Evolutionary conservation across 164 flowering plant species (phyloP), one percentile per base, ranked within the genome.

Genomic region (Stephania cephalantha): DNA sequence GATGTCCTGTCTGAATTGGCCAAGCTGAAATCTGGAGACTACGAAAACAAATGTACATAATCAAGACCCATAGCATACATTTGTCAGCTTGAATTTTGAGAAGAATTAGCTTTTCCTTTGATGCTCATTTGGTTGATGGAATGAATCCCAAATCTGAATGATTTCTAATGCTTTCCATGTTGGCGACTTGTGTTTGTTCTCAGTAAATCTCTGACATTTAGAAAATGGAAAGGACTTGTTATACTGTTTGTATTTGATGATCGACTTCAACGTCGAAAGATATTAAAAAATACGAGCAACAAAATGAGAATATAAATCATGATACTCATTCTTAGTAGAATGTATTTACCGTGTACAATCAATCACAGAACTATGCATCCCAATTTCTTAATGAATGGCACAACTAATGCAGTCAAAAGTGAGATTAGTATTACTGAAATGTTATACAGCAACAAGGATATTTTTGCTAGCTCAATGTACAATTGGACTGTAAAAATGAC

Each of bases 1-100:
- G 79, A 77, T 67, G 84, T 76, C 31, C 20, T 93, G 71, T 48
- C 11, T 18, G 87, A 87, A 79, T 79, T 91, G 73, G 82, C 83
- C 5, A 83, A 84, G 79, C 83, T 87, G 15, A 87, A 81, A 75
- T 35, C 74, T 6, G 44, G 53, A 55, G 30, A 71, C 68, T 71
- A 31, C 48, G 20, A 35, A 30, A 1, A 11, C 58, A 6, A 12
- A 46, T 64, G 58, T 22, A 46, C 69, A 71, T 22, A 67, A 29
- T 42, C 68, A 15, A 53, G 50, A 35, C 22, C 74, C n/a, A 35
- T 13, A 67, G 75, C 42, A 35, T 72, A 0, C 15, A 72, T 68
- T 65, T 72, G 45, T 67, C 68, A 52, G 58, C 17, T 9, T 31
- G 61, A 73, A 9, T 35, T 68, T 50, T 35, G 13, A 10, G 55